Conservation (phyloP, 495 filamentous ascomycete genomes). For the Aspergillus nanangensis region DNA sequence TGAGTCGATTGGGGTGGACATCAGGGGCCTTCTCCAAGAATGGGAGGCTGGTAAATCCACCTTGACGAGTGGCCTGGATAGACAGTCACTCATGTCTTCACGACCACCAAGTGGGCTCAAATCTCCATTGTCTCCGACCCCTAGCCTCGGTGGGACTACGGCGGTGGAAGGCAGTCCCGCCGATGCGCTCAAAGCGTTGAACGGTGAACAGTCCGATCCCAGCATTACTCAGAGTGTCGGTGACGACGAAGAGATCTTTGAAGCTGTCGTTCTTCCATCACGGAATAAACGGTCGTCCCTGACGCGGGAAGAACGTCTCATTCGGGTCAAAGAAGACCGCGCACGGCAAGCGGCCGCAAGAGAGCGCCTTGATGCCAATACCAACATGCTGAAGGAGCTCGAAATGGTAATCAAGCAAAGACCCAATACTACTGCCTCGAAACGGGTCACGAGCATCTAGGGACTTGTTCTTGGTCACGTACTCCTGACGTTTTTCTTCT, state of each 20-base stretch:
- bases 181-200: conserved; percentile 72
- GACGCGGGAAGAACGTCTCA: conserved; percentile 82
- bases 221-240: conserved; percentile 27
- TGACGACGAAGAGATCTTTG: conserved; percentile 81
- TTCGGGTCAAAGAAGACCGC: conserved; percentile 84
- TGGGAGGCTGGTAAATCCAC: conserved; percentile 85
- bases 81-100: conserved; percentile 47
- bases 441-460: conserved; percentile 48
- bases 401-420: conserved; percentile 82
- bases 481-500: conserved; percentile 3
- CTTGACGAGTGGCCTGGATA: conserved; percentile 67
- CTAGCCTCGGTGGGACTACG: conserved; percentile 77
- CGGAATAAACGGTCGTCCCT: conserved; percentile 62
- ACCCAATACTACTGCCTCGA: conserved; percentile 39
- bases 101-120: conserved; percentile 60
- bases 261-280: conserved; percentile 74
- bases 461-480: conserved; percentile 4
- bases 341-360: conserved; percentile 59
- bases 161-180: conserved; percentile 76
- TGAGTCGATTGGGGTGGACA: conserved; percentile 86
- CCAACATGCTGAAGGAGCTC: conserved; percentile 85
- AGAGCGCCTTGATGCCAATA: conserved; percentile 72
- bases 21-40: conserved; percentile 76
- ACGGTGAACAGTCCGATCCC: conserved; percentile 51
- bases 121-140: conserved; percentile 73